These are phyloP conservation scores for Aquilaria yunnanensis DNA, from an alignment of 345 rosid genomes.

Conservation along the genomic window DNA sequence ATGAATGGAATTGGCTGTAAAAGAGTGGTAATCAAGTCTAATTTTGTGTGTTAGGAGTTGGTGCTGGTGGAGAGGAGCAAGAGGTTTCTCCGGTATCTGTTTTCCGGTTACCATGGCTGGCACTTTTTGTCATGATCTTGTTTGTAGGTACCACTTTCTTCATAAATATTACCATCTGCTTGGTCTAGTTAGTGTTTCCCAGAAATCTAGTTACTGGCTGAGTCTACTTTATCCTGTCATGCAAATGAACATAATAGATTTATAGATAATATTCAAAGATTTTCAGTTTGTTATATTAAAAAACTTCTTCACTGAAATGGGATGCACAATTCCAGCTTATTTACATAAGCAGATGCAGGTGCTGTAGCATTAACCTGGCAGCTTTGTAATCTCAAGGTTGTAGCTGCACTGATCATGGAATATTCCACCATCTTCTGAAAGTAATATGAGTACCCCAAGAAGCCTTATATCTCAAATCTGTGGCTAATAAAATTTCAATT, in stretches of 20 bases:
- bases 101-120: slow-evolving; percentile 80
- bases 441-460: no score
- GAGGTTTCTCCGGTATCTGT: slow-evolving; percentile 61
- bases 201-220: not conserved
- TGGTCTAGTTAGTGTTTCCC: not conserved
- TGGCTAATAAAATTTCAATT: no score
- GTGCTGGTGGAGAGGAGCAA: slow-evolving; percentile 97
- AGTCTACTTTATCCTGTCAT: not conserved
- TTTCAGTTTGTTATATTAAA: no score
- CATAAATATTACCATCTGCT: slow-evolving; percentile 18
- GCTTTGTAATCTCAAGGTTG: no score
- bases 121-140: slow-evolving; percentile 66
- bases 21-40: not conserved
- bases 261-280: no score
- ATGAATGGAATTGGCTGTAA: not conserved
- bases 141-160: slow-evolving; percentile 94
- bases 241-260: not conserved
- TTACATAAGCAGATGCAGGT: no score
- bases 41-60: slow-evolving; percentile 57
- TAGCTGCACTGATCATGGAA: no score
- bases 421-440: no score
- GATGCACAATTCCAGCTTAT: no score
- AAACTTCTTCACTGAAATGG: no score
- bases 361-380: no score
- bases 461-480: no score